These are phyloP conservation scores for Termitomyces sp. DNA, from an alignment of 768 basidiomycete genomes.

Conservation along the genomic window DNA sequence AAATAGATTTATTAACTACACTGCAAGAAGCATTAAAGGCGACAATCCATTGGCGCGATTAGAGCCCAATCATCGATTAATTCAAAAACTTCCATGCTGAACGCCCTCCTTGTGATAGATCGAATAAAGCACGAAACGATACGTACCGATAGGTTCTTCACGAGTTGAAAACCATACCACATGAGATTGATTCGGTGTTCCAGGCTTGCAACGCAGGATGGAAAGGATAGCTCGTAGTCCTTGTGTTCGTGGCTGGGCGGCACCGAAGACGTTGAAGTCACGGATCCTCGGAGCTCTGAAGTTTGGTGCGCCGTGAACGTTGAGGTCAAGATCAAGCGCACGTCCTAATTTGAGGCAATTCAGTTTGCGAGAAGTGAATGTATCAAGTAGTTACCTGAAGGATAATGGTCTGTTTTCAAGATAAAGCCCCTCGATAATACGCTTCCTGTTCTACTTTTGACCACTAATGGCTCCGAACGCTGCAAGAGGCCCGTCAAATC, in stretches of 20 bases:
- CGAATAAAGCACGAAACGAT: neutral
- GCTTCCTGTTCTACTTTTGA: constrained; percentile 78
- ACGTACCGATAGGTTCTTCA: constrained; percentile 89
- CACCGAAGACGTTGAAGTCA: constrained; percentile 88
- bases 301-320: constrained; percentile 93
- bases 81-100: neutral
- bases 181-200: constrained; percentile 55
- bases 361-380: neutral
- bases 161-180: constrained; percentile 96
- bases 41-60: neutral
- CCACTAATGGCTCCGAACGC: constrained; percentile 66
- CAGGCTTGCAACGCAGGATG: constrained; percentile 71
- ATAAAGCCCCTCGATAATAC: constrained; percentile 88
- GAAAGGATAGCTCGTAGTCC: constrained; percentile 89
- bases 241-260: constrained; percentile 90
- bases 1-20: constrained; percentile 8
- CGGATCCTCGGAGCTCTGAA: constrained; percentile 80
- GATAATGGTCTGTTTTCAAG: constrained; percentile 89
- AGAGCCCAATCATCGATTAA: neutral
- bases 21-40: neutral
- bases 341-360: constrained; percentile 47
- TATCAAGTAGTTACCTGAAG: constrained; percentile 45
- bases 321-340: constrained; percentile 86
- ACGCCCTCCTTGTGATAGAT: neutral
- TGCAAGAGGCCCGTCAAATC: constrained; percentile 63